These are phyloP conservation scores for Aphanoascus verrucosus DNA, from an alignment of 2,329 filamentous ascomycete genomes.

Conservation along the genomic window DNA sequence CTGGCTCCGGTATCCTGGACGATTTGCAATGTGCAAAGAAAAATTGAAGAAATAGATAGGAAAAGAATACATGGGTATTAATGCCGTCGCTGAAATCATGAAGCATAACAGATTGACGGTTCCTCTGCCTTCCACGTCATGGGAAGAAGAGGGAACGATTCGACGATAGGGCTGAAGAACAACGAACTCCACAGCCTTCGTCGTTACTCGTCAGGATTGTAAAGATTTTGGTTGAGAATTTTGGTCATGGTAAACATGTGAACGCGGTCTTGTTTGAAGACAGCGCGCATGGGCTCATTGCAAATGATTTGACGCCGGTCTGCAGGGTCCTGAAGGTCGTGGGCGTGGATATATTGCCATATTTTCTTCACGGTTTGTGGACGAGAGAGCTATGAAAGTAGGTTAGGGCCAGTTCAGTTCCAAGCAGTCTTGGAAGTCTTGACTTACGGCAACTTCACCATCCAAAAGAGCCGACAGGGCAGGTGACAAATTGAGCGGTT, in stretches of 20 bases:
- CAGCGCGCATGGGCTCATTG: conserved; percentile 79
- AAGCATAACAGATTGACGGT: no score
- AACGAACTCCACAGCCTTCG: not conserved
- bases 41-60: no score
- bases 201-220: conserved; percentile 45
- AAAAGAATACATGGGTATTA: no score
- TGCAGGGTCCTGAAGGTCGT: conserved; percentile 76
- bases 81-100: no score
- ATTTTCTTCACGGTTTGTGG: conserved; percentile 94
- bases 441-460: conserved; percentile 35
- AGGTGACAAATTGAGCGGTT: conserved; percentile 38
- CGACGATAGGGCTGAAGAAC: not conserved
- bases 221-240: conserved; percentile 78
- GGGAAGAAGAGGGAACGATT: not conserved
- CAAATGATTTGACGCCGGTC: conserved; percentile 91
- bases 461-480: conserved; percentile 37
- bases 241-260: conserved; percentile 99
- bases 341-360: conserved; percentile 86
- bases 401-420: conserved; percentile 16
- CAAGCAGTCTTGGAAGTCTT: not conserved
- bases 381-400: conserved; percentile 58
- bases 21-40: no score
- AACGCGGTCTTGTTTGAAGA: conserved; percentile 83
- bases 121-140: no score
- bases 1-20: no score